Conservation (phyloP, 805 yeast species). For the Danielia oregonensis region DNA sequence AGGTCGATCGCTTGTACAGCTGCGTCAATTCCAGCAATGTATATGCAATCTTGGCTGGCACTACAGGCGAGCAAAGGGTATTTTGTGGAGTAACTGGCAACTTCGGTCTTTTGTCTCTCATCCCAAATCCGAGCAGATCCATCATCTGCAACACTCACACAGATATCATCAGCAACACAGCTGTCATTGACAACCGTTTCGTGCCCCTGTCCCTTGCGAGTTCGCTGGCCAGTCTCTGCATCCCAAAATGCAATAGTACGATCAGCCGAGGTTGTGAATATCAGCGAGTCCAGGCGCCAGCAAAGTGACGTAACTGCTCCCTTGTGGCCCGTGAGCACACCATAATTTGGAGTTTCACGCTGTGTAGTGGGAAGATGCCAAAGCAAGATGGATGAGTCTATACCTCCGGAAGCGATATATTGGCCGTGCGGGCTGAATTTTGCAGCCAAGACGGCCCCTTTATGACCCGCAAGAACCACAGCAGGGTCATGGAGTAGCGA, state of each 20-base stretch:
- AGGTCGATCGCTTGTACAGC: conserved; percentile 57
- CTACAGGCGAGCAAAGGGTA: conserved; percentile 56
- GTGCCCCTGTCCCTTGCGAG: conserved; percentile 54
- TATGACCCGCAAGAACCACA: conserved; percentile 47
- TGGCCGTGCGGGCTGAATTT: conserved; percentile 51
- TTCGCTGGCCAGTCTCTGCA: conserved; percentile 48
- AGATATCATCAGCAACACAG: conserved; percentile 25
- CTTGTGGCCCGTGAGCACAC: conserved; percentile 52
- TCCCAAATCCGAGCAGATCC: conserved; percentile 66
- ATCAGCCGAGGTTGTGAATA: conserved; percentile 61
- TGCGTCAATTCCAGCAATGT: conserved; percentile 68
- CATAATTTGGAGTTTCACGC: conserved; percentile 36
- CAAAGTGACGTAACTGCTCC: conserved; percentile 58
- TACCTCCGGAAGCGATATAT: conserved; percentile 58
- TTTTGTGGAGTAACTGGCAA: conserved; percentile 38
- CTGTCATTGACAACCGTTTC: conserved; percentile 54
- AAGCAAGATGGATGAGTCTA: conserved; percentile 47
- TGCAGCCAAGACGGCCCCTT: conserved; percentile 50
- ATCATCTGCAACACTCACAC: conserved; percentile 60
- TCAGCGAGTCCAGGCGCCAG: conserved; percentile 44
- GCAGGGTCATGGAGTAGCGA: conserved; percentile 22
- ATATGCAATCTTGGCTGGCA: conserved; percentile 38
- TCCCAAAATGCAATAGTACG: conserved; percentile 62
- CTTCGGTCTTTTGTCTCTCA: conserved; percentile 45
- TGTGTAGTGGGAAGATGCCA: conserved; percentile 40